Conservation (phyloP, 2,329 filamentous ascomycete species). For the Penicillium sp. region DNA sequence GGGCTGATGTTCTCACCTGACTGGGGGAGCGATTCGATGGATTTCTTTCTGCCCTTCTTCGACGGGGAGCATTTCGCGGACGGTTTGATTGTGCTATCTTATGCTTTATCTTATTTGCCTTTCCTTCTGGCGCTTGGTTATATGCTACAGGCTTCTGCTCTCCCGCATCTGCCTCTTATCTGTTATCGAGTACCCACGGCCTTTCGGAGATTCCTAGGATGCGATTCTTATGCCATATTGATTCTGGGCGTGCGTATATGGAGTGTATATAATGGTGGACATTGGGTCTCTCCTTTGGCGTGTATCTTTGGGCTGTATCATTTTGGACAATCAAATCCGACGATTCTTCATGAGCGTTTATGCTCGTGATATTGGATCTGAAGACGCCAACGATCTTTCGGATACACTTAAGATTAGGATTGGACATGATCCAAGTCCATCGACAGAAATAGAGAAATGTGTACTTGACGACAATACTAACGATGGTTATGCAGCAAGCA, state of each 20-base stretch:
- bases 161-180: slow-evolving; percentile 14
- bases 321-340: neutral
- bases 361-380: too few relatives aligned
- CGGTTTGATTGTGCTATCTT: slow-evolving; percentile 11
- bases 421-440: too few relatives aligned
- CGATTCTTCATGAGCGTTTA: too few relatives aligned
- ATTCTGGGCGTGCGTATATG: slow-evolving; percentile 2
- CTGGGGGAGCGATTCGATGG: too few relatives aligned
- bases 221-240: slow-evolving; percentile 17
- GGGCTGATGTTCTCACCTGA: too few relatives aligned
- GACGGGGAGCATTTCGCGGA: slow-evolving; percentile 12
- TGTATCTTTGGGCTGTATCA: slow-evolving; percentile 4
- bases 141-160: slow-evolving; percentile 22
- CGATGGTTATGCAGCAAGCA: too few relatives aligned
- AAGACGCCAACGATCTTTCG: slow-evolving; percentile 1
- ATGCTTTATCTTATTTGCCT: slow-evolving; percentile 19
- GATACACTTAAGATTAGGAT: too few relatives aligned
- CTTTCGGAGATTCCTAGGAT: slow-evolving; percentile 9
- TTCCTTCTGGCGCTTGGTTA: slow-evolving; percentile 23
- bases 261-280: neutral
- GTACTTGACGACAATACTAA: too few relatives aligned
- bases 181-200: slow-evolving; percentile 4
- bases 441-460: too few relatives aligned
- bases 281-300: neutral
- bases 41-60: neutral